Percentiles rank a stretch among this genome's conserved stretches.
Evolutionary conservation across 768 basidiomycete species (phyloP).

Genomic region (Tylopilus plumbeoviolaceoides): DNA sequence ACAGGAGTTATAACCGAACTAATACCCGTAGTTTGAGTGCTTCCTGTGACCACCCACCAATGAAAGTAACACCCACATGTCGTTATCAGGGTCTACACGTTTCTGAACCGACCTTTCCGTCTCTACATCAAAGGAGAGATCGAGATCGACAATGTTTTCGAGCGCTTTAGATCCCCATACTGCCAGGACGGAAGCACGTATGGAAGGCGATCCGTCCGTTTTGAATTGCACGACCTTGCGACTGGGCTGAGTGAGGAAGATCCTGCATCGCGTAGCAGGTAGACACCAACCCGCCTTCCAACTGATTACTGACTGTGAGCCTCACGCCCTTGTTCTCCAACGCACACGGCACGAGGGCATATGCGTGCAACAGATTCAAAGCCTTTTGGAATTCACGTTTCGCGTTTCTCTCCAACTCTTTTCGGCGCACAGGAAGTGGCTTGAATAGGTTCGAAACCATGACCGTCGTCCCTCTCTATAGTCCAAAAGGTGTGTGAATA

Average conservation of each 20-base stretch:
- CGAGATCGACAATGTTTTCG: conserved; percentile 70
- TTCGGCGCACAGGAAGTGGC: conserved; percentile 83
- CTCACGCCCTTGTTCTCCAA: conserved; percentile 57
- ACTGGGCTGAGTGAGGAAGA: conserved; percentile 30
- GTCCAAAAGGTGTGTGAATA: not conserved
- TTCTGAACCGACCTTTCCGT: conserved; percentile 44
- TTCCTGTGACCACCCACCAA: not conserved
- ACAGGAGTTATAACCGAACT: conserved; percentile 38
- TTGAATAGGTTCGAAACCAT: conserved; percentile 67
- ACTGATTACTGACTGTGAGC: conserved; percentile 66
- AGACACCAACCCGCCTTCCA: conserved; percentile 60
- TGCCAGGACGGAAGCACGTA: conserved; percentile 60
- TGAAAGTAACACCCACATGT: conserved; percentile 16
- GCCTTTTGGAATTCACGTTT: conserved; percentile 91
- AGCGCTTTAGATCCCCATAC: conserved; percentile 85
- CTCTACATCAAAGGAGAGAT: conserved; percentile 64
- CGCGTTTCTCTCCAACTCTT: conserved; percentile 83
- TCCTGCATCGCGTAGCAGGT: not conserved
- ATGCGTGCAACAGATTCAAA: conserved; percentile 75
- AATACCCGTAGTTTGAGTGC: not conserved
- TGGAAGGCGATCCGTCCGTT: conserved; percentile 62
- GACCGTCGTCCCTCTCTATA: conserved; percentile 86
- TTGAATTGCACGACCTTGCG: conserved; percentile 66
- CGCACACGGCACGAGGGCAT: conserved; percentile 81
- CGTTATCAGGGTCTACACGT: conserved; percentile 18